Evolutionary conservation across 2,329 filamentous ascomycete genomes (phyloP).

Genomic region (Cercospora sesami): DNA sequence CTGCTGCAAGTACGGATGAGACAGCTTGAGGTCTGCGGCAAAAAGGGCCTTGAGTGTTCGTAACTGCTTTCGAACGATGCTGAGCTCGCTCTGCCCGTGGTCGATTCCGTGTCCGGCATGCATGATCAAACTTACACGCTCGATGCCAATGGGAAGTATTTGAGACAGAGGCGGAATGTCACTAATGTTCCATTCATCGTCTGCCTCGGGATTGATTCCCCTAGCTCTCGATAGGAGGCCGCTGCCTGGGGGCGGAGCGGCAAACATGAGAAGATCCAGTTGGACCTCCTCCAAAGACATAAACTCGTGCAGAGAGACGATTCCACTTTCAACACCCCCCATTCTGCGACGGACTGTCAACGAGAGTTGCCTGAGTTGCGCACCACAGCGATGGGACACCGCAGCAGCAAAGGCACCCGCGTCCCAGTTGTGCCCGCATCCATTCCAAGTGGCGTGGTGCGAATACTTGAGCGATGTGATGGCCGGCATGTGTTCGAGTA

Average conservation of each 20-base stretch:
- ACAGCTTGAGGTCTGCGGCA: background rate
- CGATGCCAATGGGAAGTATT: background rate
- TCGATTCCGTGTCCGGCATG: background rate
- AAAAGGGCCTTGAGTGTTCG: background rate
- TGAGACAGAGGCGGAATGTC: background rate
- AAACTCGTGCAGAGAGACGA: background rate
- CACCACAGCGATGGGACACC: background rate
- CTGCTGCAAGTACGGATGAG: background rate
- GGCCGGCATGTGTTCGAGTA: background rate
- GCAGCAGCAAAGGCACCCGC: background rate
- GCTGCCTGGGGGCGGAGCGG: background rate
- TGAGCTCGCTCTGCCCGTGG: background rate
- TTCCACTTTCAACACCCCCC: background rate
- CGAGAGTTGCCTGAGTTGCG: background rate
- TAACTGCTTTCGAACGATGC: background rate
- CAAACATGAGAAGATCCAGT: background rate
- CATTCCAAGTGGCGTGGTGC: background rate
- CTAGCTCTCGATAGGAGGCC: background rate
- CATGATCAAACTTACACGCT: background rate
- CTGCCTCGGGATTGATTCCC: background rate
- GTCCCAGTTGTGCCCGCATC: background rate
- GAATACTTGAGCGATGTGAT: background rate
- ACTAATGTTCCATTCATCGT: background rate
- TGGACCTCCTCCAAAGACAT: background rate
- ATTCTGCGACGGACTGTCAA: background rate